A percentile compares a stretch with the other conserved stretches of the same genome.
Conservation (phyloP, 306 rosid species). For the Carpinus fangiana region DNA sequence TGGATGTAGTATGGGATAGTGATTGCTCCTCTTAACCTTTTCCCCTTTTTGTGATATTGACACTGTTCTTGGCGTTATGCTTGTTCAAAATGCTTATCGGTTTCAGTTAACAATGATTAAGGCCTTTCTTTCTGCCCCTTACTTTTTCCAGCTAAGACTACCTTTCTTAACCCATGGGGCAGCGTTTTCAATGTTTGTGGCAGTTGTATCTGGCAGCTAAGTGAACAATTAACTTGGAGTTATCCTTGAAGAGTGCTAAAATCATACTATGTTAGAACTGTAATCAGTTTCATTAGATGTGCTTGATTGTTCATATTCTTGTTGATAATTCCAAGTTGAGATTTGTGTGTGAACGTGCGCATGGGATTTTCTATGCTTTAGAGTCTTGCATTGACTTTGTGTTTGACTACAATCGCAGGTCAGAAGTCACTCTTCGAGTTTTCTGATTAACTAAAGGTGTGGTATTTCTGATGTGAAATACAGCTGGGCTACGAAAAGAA, state of each 20-base stretch:
- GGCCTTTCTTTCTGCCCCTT: neutral
- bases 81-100: no score
- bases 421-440: slow-evolving; percentile 45
- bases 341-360: slow-evolving; percentile 12
- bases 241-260: slow-evolving; percentile 2
- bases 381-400: slow-evolving; percentile 38
- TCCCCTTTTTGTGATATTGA: no score
- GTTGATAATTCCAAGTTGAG: slow-evolving; percentile 8
- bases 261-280: neutral
- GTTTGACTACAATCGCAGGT: slow-evolving; percentile 51
- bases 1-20: neutral
- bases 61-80: neutral
- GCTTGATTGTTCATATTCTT: neutral
- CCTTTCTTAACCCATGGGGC: neutral
- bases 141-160: neutral
- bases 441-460: slow-evolving; percentile 45
- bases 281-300: neutral
- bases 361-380: slow-evolving; percentile 28
- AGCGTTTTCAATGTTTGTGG: slow-evolving; percentile 12
- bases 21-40: neutral
- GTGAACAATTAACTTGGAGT: neutral
- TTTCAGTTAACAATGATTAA: neutral
- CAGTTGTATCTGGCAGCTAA: neutral
- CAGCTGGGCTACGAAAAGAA: slow-evolving; percentile 23
- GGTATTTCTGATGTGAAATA: slow-evolving; percentile 31